phyloP scores from a whole-genome alignment of 306 rosid species.

The Vigna angularis region DNA sequence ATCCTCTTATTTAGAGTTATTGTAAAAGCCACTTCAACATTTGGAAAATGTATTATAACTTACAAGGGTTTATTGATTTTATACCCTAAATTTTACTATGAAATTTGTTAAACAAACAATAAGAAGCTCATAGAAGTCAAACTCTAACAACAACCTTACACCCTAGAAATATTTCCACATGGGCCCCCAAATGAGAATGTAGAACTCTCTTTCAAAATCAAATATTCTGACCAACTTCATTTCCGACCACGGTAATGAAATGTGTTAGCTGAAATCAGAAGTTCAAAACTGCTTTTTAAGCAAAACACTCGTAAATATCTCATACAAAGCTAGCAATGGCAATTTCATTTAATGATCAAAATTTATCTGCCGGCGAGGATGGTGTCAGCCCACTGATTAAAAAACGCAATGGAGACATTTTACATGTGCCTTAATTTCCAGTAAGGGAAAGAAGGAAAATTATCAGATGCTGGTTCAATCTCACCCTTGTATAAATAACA shows the following conservation, averaged over 20 bases:
- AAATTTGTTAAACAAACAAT: background rate
- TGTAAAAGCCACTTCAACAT: background rate
- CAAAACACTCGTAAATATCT: constrained; percentile 2
- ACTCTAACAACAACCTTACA: background rate
- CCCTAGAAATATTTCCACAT: background rate
- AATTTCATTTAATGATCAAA: constrained; percentile 38
- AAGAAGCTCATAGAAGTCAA: background rate
- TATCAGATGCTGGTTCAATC: constrained; percentile 8
- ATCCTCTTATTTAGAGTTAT: background rate
- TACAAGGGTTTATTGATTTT: background rate
- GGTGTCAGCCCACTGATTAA: constrained; percentile 41
- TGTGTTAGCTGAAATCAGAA: constrained; percentile 10
- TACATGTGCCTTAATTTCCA: constrained; percentile 43
- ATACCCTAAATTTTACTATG: background rate
- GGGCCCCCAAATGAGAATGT: background rate
- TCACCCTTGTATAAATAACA: constrained; percentile 35
- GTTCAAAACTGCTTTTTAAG: constrained; percentile 11
- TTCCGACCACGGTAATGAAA: background rate
- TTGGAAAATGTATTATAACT: background rate
- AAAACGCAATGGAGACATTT: constrained; percentile 36
- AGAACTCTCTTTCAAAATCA: background rate
- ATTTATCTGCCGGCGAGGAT: constrained; percentile 23
- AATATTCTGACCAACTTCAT: background rate
- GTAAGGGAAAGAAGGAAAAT: constrained; percentile 31
- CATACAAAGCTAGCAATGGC: constrained; percentile 26